Evolutionary conservation across 129 eudicot species (phyloP), one percentile per base, ranked within the genome.

Genomic region (Calendula officinalis): DNA sequence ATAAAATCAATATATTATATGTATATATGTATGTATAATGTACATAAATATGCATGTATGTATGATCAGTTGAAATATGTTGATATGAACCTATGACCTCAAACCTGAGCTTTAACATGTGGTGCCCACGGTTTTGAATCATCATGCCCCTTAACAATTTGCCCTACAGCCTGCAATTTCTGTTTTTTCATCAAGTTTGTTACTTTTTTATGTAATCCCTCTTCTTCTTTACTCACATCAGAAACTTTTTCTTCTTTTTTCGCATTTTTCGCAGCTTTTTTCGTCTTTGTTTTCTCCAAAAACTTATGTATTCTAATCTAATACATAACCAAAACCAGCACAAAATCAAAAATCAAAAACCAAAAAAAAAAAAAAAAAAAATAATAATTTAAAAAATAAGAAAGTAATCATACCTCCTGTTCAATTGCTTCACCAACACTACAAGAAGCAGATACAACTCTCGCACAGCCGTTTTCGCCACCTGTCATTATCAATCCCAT

Each of bases 101-200:
- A 62, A 74, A 91, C 98, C 98, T 88, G 83, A 62, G 96, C 98
- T 84, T 67, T 85, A 80, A 86, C 84, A 55, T 77, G 84, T 32
- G 72, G 70, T 27, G 83, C 71, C 98, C 98, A 91, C n/a, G 91
- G 85, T 66, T 77, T 80, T 52, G 75, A 71, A 43, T 67, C 85
- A 60, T 83, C 89, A 6, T 78, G 80, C 43, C 76, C 75, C 75
- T 81, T 81, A 58, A 91, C 71, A 33, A 91, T 80, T 42, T 67
- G 73, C 72, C 75, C 80, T 60, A 81, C 88, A 60, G 72, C 84
- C 14, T 72, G 81, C 80, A 83, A 74, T 76, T 91, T 91, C 65
- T 88, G 90, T 75, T 79, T 88, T 77, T 83, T 88, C 62, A 91
- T 78, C 79, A 88, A 71, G 47, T 71, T 69, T 11, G 77, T 79